phyloP scores from a whole-genome alignment of 805 yeast species.

The Candida xyloterini region DNA sequence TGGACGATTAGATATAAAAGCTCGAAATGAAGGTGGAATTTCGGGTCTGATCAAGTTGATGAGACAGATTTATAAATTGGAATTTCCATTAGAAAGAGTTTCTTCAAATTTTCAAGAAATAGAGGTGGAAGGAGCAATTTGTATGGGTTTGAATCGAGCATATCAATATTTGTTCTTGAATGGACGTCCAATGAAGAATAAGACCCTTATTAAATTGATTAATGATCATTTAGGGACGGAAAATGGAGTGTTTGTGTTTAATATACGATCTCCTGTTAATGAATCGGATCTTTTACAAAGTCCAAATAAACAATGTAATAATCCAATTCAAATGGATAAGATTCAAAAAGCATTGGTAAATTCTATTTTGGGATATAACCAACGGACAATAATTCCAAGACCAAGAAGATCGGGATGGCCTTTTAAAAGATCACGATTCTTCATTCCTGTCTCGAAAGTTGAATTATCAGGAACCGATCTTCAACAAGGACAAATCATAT shows the following conservation, averaged over 20 bases:
- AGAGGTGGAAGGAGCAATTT: slow-evolving; percentile 38
- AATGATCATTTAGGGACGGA: slow-evolving; percentile 13
- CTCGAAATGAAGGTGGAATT: slow-evolving; percentile 3
- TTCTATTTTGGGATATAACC: no score
- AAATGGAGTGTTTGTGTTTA: not conserved
- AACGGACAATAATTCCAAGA: not conserved
- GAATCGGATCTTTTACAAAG: slow-evolving; percentile 40
- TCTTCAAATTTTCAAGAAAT: slow-evolving; percentile 28
- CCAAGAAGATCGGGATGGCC: not conserved
- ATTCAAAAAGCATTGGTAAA: not conserved
- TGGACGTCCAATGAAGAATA: slow-evolving; percentile 31
- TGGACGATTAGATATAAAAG: slow-evolving; percentile 2
- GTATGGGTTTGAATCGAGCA: slow-evolving; percentile 33
- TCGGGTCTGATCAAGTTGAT: slow-evolving; percentile 16
- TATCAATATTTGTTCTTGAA: slow-evolving; percentile 49
- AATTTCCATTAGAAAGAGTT: slow-evolving; percentile 27
- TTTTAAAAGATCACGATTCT: slow-evolving; percentile 15
- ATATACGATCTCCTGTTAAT: not conserved
- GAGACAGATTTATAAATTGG: slow-evolving; percentile 26
- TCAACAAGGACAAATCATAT: slow-evolving; percentile 35
- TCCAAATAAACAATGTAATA: slow-evolving; percentile 34
- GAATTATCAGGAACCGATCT: slow-evolving; percentile 25
- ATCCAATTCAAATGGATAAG: slow-evolving; percentile 17
- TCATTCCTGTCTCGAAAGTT: slow-evolving; percentile 8
- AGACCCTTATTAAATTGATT: slow-evolving; percentile 22